Evolutionary conservation across 306 rosid genomes (phyloP).

Genomic region (Benincasa hispida): DNA sequence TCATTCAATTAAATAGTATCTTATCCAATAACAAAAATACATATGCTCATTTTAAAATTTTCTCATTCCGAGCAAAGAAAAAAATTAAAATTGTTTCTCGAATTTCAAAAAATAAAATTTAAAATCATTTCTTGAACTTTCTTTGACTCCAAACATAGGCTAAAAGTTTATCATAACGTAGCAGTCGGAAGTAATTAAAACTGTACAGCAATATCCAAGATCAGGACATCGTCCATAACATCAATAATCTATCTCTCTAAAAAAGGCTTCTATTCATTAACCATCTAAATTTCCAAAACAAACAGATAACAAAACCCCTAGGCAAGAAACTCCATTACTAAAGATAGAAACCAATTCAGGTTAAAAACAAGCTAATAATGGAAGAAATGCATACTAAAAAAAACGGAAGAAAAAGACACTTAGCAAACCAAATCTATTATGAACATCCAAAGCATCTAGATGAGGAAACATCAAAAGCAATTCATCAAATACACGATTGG

Average conservation of each 20-base stretch:
- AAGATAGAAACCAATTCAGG: background rate
- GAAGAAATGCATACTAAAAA: background rate
- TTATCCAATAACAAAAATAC: too few species aligned
- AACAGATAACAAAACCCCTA: background rate
- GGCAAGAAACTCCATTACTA: background rate
- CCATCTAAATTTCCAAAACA: background rate
- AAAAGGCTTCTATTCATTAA: background rate
- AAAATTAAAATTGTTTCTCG: too few species aligned
- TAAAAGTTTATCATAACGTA: background rate
- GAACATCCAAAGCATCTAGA: conserved; percentile 39
- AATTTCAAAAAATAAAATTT: too few species aligned
- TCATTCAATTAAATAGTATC: too few species aligned
- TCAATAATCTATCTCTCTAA: background rate
- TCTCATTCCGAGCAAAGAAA: too few species aligned
- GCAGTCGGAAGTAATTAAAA: too few species aligned
- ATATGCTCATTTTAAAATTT: too few species aligned
- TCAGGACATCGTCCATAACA: background rate
- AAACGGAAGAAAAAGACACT: background rate
- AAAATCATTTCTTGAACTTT: too few species aligned
- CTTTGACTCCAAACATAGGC: too few species aligned
- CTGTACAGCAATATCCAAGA: background rate
- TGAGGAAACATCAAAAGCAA: conserved; percentile 62
- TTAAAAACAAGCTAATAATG: background rate
- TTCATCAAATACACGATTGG: conserved; percentile 74
- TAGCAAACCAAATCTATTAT: conserved; percentile 41